Evolutionary conservation across 2,329 filamentous ascomycete genomes (phyloP).

Genomic region (Paramyrothecium sp.): DNA sequence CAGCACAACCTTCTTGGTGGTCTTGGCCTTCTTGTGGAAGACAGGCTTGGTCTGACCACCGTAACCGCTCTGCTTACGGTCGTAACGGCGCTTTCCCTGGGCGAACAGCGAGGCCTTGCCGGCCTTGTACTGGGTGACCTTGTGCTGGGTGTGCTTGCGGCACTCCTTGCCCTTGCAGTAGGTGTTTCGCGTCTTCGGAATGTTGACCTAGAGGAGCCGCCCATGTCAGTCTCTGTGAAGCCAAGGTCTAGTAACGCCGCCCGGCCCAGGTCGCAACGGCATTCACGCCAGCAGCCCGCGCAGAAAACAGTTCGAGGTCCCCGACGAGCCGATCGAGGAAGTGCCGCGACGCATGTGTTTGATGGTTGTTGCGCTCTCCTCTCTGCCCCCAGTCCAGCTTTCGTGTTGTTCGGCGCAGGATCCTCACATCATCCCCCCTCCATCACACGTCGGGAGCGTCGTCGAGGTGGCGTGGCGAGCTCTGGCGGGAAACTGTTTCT

Average conservation of each 20-base stretch:
- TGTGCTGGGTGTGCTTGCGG: slow-evolving; percentile 88
- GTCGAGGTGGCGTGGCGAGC: slow-evolving; percentile 8
- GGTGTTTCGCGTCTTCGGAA: slow-evolving; percentile 96
- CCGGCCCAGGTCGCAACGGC: neutral
- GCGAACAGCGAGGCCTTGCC: slow-evolving; percentile 95
- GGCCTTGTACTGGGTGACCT: slow-evolving; percentile 96
- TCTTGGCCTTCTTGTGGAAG: slow-evolving; percentile 99
- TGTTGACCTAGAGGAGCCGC: slow-evolving; percentile 71
- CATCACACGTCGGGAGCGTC: neutral
- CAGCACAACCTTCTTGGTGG: slow-evolving; percentile 99
- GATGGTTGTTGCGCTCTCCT: neutral
- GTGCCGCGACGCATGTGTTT: neutral
- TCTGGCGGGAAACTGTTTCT: neutral
- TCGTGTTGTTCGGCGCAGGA: neutral
- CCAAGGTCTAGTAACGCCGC: neutral
- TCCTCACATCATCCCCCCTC: neutral
- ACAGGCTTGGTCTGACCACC: slow-evolving; percentile 99
- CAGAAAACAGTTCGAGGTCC: neutral
- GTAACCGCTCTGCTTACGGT: slow-evolving; percentile 98
- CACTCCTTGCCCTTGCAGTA: slow-evolving; percentile 97
- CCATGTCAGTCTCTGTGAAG: slow-evolving; percentile 18
- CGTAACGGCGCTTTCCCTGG: slow-evolving; percentile 99
- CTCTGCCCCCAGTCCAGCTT: neutral
- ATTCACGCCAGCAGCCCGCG: slow-evolving; percentile 4
- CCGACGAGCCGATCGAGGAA: neutral